phyloP scores from a whole-genome alignment of 495 filamentous ascomycete genomes.

The Xeromyces bisporus region DNA sequence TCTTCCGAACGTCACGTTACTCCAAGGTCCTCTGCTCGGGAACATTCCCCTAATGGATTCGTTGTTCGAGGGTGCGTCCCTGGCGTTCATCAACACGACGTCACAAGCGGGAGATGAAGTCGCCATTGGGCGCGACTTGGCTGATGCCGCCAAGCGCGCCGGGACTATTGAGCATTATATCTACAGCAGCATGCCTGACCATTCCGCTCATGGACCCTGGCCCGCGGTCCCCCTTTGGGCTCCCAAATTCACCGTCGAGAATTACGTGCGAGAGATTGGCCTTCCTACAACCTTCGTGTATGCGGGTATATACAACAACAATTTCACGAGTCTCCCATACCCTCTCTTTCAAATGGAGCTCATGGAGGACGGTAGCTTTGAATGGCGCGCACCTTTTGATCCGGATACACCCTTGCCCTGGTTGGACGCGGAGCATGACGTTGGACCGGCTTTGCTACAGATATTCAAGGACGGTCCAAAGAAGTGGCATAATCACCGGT shows the following conservation, averaged over 20 bases:
- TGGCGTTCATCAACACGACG: conserved; percentile 97
- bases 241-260: conserved; percentile 78
- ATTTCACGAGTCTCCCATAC: conserved; percentile 87
- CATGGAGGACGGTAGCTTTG: conserved; percentile 63
- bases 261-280: conserved; percentile 69
- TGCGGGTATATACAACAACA: conserved; percentile 96
- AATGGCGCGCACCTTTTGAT: conserved; percentile 91
- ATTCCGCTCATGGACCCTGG: conserved; percentile 62
- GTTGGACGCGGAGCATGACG: conserved; percentile 93
- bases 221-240: conserved; percentile 79
- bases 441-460: conserved; percentile 85
- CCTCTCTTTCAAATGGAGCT: conserved; percentile 90
- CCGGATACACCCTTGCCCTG: conserved; percentile 79
- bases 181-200: conserved; percentile 94
- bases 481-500: conserved; percentile 75
- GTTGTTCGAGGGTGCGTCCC: conserved; percentile 66
- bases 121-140: conserved; percentile 67
- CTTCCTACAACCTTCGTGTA: conserved; percentile 86
- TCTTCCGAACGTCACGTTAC: conserved; percentile 68
- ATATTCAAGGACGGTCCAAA: conserved; percentile 83
- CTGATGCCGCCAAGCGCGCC: conserved; percentile 74
- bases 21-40: conserved; percentile 68
- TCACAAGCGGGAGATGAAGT: conserved; percentile 86
- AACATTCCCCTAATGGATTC: conserved; percentile 47
- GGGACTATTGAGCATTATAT: conserved; percentile 73